Base-by-base conservation (phyloP, 805 yeast species). In the Saccharomycodes ludwigii region DNA sequence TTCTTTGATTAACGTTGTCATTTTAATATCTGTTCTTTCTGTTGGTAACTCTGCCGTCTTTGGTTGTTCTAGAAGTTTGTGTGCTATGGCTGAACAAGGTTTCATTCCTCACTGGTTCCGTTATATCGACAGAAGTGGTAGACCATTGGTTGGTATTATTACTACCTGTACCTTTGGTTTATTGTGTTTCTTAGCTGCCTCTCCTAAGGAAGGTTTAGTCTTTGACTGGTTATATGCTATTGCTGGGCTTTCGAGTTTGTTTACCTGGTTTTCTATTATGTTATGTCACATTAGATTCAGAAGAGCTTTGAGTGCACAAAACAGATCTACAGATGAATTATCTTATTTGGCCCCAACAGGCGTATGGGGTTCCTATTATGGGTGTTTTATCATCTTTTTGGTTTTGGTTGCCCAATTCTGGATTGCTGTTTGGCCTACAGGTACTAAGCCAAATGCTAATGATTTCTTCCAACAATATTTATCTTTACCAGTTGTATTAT, bases 361-460 rank as follows among this genome's bases (percentile, higher is more conserved):
- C 43, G 54, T 75, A 19, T 58, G 50, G 42, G 93, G 93, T 29
- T 76, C 93, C 1, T 52, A 49, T 38, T 68, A 68, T 50, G 93
- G 91, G 33, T 46, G 70, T 12, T 36, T 56, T 17, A 56, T 84
- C 47, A 74, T 74, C 50, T 23, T 66, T 20, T 52, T 77, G 34
- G 74, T 82, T 39, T 61, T 84, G 37, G 59, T 70, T 35, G 82
- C 85, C 19, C 86, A 80, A 58, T 80, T 83, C 63, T 83, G 88
- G 83, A 65, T 76, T 36, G 86, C 91, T 5, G 58, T 79, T 25
- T 81, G 65, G 65, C 94, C 94, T 33, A 48, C 73, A 28, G 72
- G 73, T 10, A 61, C 37, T 5, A 28, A 54, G 7, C 71, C 78
- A 32, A 62, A 58, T 48, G 80, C 82, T 6, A 44, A 54, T 24